Base-by-base conservation (phyloP, 345 rosid genomes). In the Aegle marmelos region DNA sequence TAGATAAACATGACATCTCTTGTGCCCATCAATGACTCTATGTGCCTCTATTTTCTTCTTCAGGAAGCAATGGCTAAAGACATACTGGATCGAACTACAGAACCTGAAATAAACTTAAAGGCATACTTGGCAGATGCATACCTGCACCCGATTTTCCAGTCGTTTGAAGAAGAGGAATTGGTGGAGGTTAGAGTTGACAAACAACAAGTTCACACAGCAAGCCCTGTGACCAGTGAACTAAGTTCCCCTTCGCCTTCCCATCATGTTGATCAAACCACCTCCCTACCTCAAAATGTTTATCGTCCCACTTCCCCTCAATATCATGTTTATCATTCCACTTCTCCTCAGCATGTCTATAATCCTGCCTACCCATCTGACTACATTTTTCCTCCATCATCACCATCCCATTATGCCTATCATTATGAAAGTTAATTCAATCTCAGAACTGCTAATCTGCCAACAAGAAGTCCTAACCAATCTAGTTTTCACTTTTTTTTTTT, bases 11-110 rank as follows among this genome's bases (percentile, higher is more conserved):
- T 22, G 61, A 1, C 10, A 25, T 33, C 36, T 3, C 28, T 33
- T 64, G 5, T 64, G 25, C 22, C 45, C 13, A 33, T 33, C 22
- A 36, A 73, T 75, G 27, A 69, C 57, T 24, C 73, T 61, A 39
- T 5, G n/a, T 60, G 73, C 74, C 72, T 69, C 56, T 30, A 50
- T 70, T 34, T 67, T 4, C 74, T 73, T 68, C 19, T 68, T 39
- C 94, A 96, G 99, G 99, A 96, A 74, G 99, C 99, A 64, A 90
- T 91, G 98, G 89, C 89, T 7, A 96, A 92, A 82, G 99, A 96
- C 79, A 70, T 86, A 30, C 34, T 67, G 56, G 99, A 92, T 68
- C 85, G 63, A 66, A 84, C 88, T 11, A 82, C 87, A 21, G 97
- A 92, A 78, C 85, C 91, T 7, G 87, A 85, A 31, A 27, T 88